These are phyloP conservation scores for Tetrahymena borealis DNA, from an alignment of 73 alveolate species.

Conservation along the genomic window DNA sequence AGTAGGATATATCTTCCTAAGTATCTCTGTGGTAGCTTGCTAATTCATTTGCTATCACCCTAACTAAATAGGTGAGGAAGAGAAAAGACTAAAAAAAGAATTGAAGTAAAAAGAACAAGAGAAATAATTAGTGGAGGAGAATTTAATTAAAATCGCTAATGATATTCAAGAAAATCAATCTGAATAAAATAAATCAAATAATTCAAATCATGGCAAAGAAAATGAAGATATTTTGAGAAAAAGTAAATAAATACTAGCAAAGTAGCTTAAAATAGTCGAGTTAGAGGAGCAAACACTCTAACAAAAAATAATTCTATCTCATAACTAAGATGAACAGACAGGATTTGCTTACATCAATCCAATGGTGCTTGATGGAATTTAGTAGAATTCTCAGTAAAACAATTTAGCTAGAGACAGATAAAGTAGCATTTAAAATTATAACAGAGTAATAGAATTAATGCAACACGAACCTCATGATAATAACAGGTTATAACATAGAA, in stretches of 20 bases:
- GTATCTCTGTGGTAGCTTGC: neutral
- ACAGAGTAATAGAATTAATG: neutral
- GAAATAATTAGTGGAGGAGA: neutral
- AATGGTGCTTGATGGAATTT: neutral
- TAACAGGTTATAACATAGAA: neutral
- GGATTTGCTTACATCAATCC: neutral
- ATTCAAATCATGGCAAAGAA: neutral
- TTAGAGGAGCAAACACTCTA: neutral
- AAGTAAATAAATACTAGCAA: neutral
- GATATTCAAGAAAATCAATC: neutral
- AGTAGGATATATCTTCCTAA: neutral
- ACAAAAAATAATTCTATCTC: neutral
- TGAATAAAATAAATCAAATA: neutral
- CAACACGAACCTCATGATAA: neutral
- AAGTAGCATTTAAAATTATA: neutral
- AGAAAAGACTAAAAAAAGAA: neutral
- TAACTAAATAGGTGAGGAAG: neutral
- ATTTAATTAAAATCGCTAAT: neutral
- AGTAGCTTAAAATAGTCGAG: neutral
- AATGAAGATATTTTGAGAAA: neutral
- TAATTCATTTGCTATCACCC: neutral
- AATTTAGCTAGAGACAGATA: neutral
- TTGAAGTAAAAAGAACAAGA: neutral
- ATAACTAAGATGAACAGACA: neutral
- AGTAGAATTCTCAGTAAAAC: neutral